Conservation (phyloP, 495 filamentous ascomycete genomes). For the Acidiella bohemica region DNA sequence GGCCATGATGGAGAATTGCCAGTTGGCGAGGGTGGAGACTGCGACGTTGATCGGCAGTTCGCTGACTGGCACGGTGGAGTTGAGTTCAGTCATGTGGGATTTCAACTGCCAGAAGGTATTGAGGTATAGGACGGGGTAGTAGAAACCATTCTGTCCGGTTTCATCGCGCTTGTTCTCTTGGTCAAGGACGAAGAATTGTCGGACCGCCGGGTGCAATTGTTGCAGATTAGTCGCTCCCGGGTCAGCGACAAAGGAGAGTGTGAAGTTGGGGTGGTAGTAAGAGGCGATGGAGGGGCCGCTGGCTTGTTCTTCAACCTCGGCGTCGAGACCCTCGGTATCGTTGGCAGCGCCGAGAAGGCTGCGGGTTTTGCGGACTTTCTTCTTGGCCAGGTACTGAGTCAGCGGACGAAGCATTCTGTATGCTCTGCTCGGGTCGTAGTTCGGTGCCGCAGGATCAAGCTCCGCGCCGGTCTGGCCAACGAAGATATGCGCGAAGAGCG, state of each 20-base stretch:
- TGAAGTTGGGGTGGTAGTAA: slow-evolving; percentile 94
- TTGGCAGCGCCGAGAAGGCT: slow-evolving; percentile 54
- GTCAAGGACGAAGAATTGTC: slow-evolving; percentile 68
- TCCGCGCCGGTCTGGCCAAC: slow-evolving; percentile 58
- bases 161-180: slow-evolving; percentile 57
- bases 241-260: slow-evolving; percentile 75
- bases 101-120: slow-evolving; percentile 97
- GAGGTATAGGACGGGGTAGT: slow-evolving; percentile 80
- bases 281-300: slow-evolving; percentile 54
- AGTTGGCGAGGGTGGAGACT: slow-evolving; percentile 67
- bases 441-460: slow-evolving; percentile 57
- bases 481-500: slow-evolving; percentile 87
- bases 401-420: slow-evolving; percentile 74
- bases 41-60: slow-evolving; percentile 71
- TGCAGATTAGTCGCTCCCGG: slow-evolving; percentile 51
- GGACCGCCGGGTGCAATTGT: slow-evolving; percentile 57
- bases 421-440: slow-evolving; percentile 59
- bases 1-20: slow-evolving; percentile 79
- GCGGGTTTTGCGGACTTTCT: slow-evolving; percentile 81
- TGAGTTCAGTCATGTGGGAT: slow-evolving; percentile 80
- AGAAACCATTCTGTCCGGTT: slow-evolving; percentile 85
- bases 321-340: slow-evolving; percentile 34
- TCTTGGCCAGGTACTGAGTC: slow-evolving; percentile 81
- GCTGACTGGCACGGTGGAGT: slow-evolving; percentile 61
- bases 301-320: slow-evolving; percentile 35